Conservation (phyloP, 139 green algal genomes). For the Volvox reticuliferus region DNA sequence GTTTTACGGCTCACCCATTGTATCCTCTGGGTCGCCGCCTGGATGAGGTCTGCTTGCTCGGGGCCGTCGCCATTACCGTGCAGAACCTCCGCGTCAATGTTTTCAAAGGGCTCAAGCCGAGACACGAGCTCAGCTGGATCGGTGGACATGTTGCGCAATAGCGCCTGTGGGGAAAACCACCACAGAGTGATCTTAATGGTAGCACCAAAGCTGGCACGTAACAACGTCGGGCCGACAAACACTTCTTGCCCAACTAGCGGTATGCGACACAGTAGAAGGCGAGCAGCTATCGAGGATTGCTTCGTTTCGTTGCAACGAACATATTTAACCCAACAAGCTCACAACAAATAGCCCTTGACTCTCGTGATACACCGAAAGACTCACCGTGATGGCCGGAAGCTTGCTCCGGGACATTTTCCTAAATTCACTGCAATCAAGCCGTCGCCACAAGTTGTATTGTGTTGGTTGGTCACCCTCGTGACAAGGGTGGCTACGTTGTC, state of each 20-base stretch:
- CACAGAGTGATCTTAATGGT: too few species aligned
- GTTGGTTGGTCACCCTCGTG: too few species aligned
- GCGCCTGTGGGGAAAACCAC: not conserved
- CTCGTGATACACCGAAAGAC: not conserved
- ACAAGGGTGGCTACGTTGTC: too few species aligned
- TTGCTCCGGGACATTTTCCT: not conserved
- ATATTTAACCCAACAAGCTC: too few species aligned
- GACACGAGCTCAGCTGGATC: constrained; percentile 32
- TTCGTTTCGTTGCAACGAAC: too few species aligned
- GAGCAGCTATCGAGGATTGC: too few species aligned
- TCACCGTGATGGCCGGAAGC: not conserved
- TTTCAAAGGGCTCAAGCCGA: constrained; percentile 19
- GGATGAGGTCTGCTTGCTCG: constrained; percentile 23
- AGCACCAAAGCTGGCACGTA: too few species aligned
- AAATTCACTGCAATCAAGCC: not conserved
- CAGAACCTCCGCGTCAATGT: not conserved
- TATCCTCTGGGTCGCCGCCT: not conserved
- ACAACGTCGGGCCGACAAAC: too few species aligned
- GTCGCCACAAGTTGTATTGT: not conserved
- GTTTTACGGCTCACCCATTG: not conserved
- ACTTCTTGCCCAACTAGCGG: too few species aligned
- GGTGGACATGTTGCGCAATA: not conserved
- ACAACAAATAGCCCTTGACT: too few species aligned
- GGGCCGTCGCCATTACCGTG: not conserved
- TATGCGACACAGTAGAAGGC: too few species aligned